These are phyloP conservation scores for Gliomastix tumulicola DNA, from an alignment of 2,329 filamentous ascomycete genomes.

Conservation along the genomic window DNA sequence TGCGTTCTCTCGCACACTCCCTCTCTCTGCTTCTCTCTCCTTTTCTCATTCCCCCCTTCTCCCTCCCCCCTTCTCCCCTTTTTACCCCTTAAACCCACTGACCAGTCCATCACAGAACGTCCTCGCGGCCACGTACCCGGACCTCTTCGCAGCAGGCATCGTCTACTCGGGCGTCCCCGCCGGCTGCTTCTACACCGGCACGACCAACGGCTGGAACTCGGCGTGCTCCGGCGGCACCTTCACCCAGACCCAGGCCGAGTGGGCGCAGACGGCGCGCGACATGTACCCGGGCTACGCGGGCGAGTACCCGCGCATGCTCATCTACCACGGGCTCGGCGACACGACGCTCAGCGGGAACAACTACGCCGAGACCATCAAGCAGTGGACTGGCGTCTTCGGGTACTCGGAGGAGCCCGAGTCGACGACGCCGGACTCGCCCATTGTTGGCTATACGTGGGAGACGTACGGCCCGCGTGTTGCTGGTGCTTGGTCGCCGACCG, in stretches of 20 bases:
- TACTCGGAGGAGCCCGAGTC: constrained; percentile 17
- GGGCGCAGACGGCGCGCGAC: constrained; percentile 36
- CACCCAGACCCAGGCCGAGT: constrained; percentile 33
- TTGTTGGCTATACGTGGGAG: constrained; percentile 18
- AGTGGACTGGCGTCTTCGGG: constrained; percentile 45
- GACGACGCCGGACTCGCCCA: constrained; percentile 16
- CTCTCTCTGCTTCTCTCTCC: no score
- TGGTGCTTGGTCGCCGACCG: constrained; percentile 21
- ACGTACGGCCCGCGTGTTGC: constrained; percentile 22
- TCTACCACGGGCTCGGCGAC: constrained; percentile 50
- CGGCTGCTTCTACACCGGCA: constrained; percentile 34
- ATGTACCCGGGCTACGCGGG: constrained; percentile 46
- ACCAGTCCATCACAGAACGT: constrained; percentile 27
- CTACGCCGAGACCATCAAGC: constrained; percentile 49
- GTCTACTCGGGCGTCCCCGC: constrained; percentile 36
- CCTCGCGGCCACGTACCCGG: constrained; percentile 37
- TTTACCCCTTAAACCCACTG: background rate
- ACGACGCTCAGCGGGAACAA: constrained; percentile 42
- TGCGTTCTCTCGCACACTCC: no score
- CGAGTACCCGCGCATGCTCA: constrained; percentile 44
- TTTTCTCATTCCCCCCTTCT: no score
- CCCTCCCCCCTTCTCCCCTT: background rate
- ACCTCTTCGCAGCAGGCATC: constrained; percentile 35
- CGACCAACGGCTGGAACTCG: constrained; percentile 39
- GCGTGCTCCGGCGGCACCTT: constrained; percentile 40